Evolutionary conservation across 1,284 basidiomycete genomes (phyloP).

Genomic region (Thelephora terrestris): DNA sequence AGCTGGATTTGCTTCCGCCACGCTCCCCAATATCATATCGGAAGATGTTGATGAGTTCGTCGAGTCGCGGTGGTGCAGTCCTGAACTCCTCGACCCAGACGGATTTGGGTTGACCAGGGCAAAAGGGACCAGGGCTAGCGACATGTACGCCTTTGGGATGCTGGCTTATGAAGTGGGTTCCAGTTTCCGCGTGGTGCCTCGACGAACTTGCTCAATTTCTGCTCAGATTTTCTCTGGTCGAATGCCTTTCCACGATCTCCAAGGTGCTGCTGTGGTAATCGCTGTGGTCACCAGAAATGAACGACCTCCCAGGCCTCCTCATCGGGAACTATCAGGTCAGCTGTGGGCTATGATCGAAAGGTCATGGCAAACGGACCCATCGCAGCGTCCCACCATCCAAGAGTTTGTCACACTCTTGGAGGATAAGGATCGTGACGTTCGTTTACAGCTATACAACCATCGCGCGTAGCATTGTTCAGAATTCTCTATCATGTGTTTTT

Average conservation of each 20-base stretch:
- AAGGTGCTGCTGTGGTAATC: background rate
- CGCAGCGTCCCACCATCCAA: background rate
- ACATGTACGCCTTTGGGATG: background rate
- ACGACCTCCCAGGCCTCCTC: background rate
- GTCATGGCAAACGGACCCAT: background rate
- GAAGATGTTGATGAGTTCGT: too few relatives aligned
- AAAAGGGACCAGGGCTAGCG: background rate
- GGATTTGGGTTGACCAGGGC: background rate
- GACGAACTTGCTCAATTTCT: background rate
- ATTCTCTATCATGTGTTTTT: too few relatives aligned
- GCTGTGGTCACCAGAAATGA: background rate
- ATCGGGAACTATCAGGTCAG: background rate
- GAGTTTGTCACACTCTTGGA: background rate
- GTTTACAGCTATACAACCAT: too few relatives aligned
- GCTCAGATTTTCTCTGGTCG: conserved; percentile 1
- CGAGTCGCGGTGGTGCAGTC: background rate
- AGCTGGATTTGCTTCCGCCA: background rate
- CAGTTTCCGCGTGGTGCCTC: background rate
- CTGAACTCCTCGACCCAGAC: conserved; percentile 1
- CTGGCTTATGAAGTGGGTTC: background rate
- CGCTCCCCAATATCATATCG: too few relatives aligned
- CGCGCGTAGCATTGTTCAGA: too few relatives aligned
- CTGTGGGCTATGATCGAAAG: background rate
- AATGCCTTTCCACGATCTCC: conserved; percentile 1
- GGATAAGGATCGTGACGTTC: too few relatives aligned